These are phyloP conservation scores for Oemleria cerasiformis DNA, from an alignment of 306 rosid genomes.

Conservation along the genomic window DNA sequence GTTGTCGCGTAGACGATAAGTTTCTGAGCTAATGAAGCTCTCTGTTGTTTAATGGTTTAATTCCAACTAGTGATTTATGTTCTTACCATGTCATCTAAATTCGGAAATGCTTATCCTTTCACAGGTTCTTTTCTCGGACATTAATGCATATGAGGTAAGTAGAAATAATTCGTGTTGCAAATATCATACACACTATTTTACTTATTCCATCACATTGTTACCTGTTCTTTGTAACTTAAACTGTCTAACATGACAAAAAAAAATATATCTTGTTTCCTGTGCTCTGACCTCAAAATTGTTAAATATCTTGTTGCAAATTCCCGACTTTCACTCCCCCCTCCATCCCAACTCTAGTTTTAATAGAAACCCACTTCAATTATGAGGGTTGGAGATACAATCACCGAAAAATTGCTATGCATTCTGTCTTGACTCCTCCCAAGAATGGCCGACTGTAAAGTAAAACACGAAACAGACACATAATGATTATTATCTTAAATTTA, in stretches of 20 bases:
- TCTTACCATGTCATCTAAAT: slow-evolving; percentile 5
- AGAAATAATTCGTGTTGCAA: not conserved
- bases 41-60: not conserved
- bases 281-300: not conserved
- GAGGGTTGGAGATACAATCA: not conserved
- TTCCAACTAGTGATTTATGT: not conserved
- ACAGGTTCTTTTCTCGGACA: slow-evolving; percentile 91
- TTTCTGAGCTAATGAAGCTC: not conserved
- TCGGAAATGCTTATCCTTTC: slow-evolving; percentile 17
- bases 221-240: not conserved
- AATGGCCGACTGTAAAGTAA: not conserved
- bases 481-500: not conserved
- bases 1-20: not conserved
- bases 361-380: not conserved
- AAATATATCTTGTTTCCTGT: not conserved
- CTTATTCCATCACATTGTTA: not conserved
- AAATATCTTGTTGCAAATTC: not conserved
- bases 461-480: not conserved
- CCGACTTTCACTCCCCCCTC: no score
- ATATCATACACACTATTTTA: not conserved
- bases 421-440: not conserved
- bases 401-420: not conserved
- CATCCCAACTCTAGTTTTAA: not conserved
- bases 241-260: no score
- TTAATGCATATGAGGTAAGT: slow-evolving; percentile 85